Percentiles rank a stretch among this genome's conserved stretches.
phyloP scores from a whole-genome alignment of 768 basidiomycete genomes.

The Amanita rubescens region DNA sequence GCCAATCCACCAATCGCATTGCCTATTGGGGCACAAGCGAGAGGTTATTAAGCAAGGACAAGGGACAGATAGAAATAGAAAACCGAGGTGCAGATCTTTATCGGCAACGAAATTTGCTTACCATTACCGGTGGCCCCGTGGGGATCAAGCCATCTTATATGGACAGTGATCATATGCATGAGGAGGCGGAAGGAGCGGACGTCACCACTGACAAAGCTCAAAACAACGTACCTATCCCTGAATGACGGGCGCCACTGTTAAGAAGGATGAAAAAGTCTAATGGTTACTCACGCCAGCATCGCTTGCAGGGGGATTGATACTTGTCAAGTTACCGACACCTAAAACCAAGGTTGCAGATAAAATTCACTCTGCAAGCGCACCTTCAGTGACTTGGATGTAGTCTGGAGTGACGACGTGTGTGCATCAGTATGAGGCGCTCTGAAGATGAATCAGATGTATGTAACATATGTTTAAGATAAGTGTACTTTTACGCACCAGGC shows the following conservation, averaged over 20 bases:
- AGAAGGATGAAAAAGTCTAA: not conserved
- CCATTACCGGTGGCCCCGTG: constrained; percentile 57
- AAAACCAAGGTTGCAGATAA: not conserved
- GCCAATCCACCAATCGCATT: constrained; percentile 63
- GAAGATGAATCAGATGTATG: not conserved
- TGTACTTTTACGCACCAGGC: constrained; percentile 36
- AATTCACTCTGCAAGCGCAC: constrained; percentile 20
- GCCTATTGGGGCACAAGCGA: too few species aligned
- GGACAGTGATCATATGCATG: too few species aligned
- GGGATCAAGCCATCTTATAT: constrained; percentile 50
- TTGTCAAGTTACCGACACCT: constrained; percentile 60
- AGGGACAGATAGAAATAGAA: not conserved
- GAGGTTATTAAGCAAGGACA: not conserved
- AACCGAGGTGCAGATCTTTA: not conserved
- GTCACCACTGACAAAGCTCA: too few species aligned
- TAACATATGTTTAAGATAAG: not conserved
- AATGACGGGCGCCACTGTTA: not conserved
- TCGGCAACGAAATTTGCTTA: constrained; percentile 16
- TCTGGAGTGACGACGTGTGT: constrained; percentile 66
- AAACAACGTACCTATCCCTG: constrained; percentile 3
- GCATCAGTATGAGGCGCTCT: constrained; percentile 59
- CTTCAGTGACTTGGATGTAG: constrained; percentile 67
- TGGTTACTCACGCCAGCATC: constrained; percentile 42
- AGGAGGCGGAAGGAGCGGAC: too few species aligned
- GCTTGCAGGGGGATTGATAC: constrained; percentile 52